Percentiles rank a stretch among this genome's conserved stretches.
Conservation (phyloP, 805 yeast genomes). For the Starmera quercuum region DNA sequence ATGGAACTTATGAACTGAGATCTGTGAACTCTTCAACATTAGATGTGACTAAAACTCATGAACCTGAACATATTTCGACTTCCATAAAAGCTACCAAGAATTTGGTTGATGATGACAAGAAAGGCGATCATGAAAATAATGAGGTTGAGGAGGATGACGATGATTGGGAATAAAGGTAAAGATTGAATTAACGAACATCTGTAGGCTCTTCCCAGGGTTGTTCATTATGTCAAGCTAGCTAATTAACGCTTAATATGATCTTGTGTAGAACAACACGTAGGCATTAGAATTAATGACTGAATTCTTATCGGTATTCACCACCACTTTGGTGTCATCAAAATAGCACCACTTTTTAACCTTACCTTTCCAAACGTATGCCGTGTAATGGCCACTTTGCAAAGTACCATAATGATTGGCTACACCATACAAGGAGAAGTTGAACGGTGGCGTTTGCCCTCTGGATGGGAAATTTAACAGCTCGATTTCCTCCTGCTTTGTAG, state of each 20-base stretch:
- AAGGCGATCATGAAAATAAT: slow-evolving; percentile 20
- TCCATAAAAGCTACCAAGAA: slow-evolving; percentile 2
- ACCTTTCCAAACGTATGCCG: slow-evolving; percentile 68
- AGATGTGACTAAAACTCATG: slow-evolving; percentile 18
- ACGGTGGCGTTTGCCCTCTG: slow-evolving; percentile 76
- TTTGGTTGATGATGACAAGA: slow-evolving; percentile 7
- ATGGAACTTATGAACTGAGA: slow-evolving; percentile 32
- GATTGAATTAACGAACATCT: not conserved
- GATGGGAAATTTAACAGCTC: slow-evolving; percentile 45
- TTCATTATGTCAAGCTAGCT: not conserved
- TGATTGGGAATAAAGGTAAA: slow-evolving; percentile 46
- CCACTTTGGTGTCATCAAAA: slow-evolving; percentile 74
- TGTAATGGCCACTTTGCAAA: slow-evolving; percentile 82
- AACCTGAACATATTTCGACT: slow-evolving; percentile 3
- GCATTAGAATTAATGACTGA: slow-evolving; percentile 69
- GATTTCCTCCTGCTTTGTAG: slow-evolving; percentile 33
- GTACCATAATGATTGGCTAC: slow-evolving; percentile 84
- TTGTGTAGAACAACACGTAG: slow-evolving; percentile 71
- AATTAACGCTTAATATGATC: slow-evolving; percentile 17
- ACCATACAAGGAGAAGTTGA: slow-evolving; percentile 66
- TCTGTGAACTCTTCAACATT: slow-evolving; percentile 28
- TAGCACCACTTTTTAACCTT: slow-evolving; percentile 54
- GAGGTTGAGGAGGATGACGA: slow-evolving; percentile 46
- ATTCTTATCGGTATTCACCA: slow-evolving; percentile 37
- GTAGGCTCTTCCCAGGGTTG: too few species aligned